Evolutionary conservation across 108 stramenopile species (phyloP).

Genomic region (Skeletonema potamos): DNA sequence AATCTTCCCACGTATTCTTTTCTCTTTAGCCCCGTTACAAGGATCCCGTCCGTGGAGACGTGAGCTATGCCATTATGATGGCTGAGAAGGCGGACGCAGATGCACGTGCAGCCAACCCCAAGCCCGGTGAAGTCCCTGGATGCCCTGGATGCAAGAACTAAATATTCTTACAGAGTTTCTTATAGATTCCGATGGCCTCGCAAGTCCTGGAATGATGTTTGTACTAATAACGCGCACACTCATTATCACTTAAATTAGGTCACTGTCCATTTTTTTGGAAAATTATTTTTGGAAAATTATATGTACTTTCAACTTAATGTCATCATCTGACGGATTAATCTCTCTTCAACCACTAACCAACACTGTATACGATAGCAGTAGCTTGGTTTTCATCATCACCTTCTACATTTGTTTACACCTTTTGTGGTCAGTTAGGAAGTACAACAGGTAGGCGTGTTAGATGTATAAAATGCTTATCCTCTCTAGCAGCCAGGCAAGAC

Average conservation of each 20-base stretch:
- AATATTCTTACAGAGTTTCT: conserved; percentile 11
- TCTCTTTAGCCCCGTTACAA: conserved; percentile 70
- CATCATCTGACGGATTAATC: too few species aligned
- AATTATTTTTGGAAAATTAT: too few species aligned
- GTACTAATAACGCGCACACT: conserved; percentile 2
- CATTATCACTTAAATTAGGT: not conserved
- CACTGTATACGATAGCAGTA: too few species aligned
- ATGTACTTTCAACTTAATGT: too few species aligned
- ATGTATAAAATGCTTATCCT: too few species aligned
- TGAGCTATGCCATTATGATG: conserved; percentile 82
- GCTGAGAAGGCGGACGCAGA: conserved; percentile 68
- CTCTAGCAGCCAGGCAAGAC: too few species aligned
- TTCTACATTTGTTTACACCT: too few species aligned
- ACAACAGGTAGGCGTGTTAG: too few species aligned
- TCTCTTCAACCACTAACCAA: too few species aligned
- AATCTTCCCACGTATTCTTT: conserved; percentile 8
- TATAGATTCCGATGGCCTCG: not conserved
- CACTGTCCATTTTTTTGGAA: not conserved
- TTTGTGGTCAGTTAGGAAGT: too few species aligned
- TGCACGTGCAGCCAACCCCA: conserved; percentile 76
- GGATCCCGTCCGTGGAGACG: conserved; percentile 86
- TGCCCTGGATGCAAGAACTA: conserved; percentile 86
- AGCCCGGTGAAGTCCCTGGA: conserved; percentile 67
- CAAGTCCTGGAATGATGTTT: conserved; percentile 2
- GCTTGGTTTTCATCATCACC: too few species aligned